phyloP scores from a whole-genome alignment of 2,329 filamentous ascomycete genomes.

The Dothistroma septosporum region DNA sequence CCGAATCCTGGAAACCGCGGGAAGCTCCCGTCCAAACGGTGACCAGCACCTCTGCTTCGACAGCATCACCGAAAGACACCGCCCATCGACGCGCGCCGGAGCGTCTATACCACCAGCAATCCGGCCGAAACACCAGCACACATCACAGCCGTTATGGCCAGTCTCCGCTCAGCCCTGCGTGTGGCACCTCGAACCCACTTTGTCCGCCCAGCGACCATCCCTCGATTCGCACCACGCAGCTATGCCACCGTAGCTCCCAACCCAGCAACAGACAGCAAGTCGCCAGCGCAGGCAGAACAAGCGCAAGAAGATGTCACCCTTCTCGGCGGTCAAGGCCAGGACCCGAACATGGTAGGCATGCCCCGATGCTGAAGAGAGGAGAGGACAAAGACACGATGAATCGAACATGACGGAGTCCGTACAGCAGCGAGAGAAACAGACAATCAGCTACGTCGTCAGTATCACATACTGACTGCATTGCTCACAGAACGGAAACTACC shows the following conservation, averaged over 20 bases:
- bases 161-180: slow-evolving; percentile 25
- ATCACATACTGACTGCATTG: slow-evolving; percentile 3
- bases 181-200: slow-evolving; percentile 30
- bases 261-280: slow-evolving; percentile 26
- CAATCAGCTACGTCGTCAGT: neutral
- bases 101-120: neutral
- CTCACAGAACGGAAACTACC: slow-evolving; percentile 75
- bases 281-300: slow-evolving; percentile 26
- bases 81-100: slow-evolving; percentile 6
- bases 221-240: slow-evolving; percentile 24
- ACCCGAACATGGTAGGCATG: slow-evolving; percentile 32
- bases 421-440: neutral
- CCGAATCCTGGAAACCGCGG: neutral
- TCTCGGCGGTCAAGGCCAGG: slow-evolving; percentile 16
- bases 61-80: neutral
- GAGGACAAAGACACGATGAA: neutral
- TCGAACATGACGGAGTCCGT: neutral
- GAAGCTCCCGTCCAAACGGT: neutral
- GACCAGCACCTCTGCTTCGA: neutral
- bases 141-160: slow-evolving; percentile 24
- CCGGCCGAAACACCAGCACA: neutral
- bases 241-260: slow-evolving; percentile 20
- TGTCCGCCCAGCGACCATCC: slow-evolving; percentile 22
- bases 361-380: neutral
- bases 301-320: slow-evolving; percentile 26